These are phyloP conservation scores for Nemania bipapillata DNA, from an alignment of 2,329 filamentous ascomycete genomes.

Conservation along the genomic window DNA sequence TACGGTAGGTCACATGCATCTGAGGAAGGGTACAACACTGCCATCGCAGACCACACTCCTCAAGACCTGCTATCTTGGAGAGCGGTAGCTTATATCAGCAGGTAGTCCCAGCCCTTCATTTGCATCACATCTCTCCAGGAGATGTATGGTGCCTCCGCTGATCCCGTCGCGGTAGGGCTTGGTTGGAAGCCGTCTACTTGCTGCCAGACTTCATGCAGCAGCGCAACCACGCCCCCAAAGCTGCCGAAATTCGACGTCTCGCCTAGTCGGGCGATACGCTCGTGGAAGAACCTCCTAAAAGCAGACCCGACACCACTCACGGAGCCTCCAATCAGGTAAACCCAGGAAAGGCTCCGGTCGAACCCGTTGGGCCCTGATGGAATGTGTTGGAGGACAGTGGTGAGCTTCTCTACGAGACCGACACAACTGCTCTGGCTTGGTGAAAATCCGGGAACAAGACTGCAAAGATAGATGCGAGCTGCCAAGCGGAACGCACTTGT, in stretches of 20 bases:
- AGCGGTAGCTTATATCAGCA: slow-evolving; percentile 74
- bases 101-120: slow-evolving; percentile 89
- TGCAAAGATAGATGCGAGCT: slow-evolving; percentile 96
- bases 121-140: slow-evolving; percentile 97
- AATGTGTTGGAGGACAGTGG: slow-evolving; percentile 80
- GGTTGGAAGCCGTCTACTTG: slow-evolving; percentile 70
- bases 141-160: slow-evolving; percentile 70
- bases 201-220: slow-evolving; percentile 86
- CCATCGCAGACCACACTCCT: slow-evolving; percentile 42
- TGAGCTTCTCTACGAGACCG: slow-evolving; percentile 81
- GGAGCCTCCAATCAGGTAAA: slow-evolving; percentile 86
- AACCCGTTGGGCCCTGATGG: slow-evolving; percentile 84
- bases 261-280: slow-evolving; percentile 78
- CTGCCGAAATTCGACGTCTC: slow-evolving; percentile 83
- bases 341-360: slow-evolving; percentile 92
- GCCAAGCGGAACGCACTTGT: slow-evolving; percentile 90
- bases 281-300: slow-evolving; percentile 82
- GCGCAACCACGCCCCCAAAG: slow-evolving; percentile 81
- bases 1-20: slow-evolving; percentile 47
- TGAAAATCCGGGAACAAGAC: slow-evolving; percentile 87
- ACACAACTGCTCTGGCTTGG: slow-evolving; percentile 77
- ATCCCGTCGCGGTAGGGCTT: slow-evolving; percentile 53
- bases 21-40: slow-evolving; percentile 33
- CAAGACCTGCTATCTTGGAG: slow-evolving; percentile 55
- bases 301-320: slow-evolving; percentile 76